Evolutionary conservation across 176 grass and related monocot genomes (phyloP).

Genomic region (Elaeis guineensis): DNA sequence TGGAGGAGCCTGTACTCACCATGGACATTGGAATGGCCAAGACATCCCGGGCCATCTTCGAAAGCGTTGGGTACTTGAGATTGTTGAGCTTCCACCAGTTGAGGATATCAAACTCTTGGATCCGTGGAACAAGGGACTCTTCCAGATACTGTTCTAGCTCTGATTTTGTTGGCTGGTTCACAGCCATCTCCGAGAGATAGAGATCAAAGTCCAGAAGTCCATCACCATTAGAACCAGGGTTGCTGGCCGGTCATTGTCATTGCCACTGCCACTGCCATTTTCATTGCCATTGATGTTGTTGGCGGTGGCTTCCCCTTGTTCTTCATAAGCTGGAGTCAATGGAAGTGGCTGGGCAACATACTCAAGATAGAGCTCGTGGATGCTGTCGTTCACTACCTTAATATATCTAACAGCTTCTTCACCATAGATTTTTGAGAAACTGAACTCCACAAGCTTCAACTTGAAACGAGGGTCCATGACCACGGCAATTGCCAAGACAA

Average conservation of each 20-base stretch:
- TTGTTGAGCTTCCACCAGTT: conserved; percentile 87
- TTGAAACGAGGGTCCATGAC: conserved; percentile 95
- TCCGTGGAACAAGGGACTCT: conserved; percentile 55
- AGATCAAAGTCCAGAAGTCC: conserved; percentile 71
- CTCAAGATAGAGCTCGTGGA: conserved; percentile 69
- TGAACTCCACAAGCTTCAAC: conserved; percentile 87
- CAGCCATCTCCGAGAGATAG: conserved; percentile 67
- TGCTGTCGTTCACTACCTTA: conserved; percentile 56
- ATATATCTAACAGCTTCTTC: conserved; percentile 51
- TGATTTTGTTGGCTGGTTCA: conserved; percentile 42
- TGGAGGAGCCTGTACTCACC: conserved; percentile 35
- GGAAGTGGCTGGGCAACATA: conserved; percentile 49
- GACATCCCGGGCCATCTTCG: conserved; percentile 72
- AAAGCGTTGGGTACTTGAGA: conserved; percentile 60
- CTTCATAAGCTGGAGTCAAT: conserved; percentile 37
- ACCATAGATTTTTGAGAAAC: conserved; percentile 85
- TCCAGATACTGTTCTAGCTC: conserved; percentile 84
- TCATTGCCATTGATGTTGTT: conserved; percentile 10
- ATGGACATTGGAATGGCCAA: conserved; percentile 79
- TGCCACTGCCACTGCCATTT: conserved; percentile 24
- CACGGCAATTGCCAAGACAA: conserved; percentile 73
- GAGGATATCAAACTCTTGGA: conserved; percentile 66
- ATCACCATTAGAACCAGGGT: conserved; percentile 26
- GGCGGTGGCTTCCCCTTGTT: conserved; percentile 16
- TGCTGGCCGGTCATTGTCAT: conserved; percentile 10